These are phyloP conservation scores for Clarireedia homoeocarpa DNA, from an alignment of 2,329 filamentous ascomycete species.

Conservation along the genomic window DNA sequence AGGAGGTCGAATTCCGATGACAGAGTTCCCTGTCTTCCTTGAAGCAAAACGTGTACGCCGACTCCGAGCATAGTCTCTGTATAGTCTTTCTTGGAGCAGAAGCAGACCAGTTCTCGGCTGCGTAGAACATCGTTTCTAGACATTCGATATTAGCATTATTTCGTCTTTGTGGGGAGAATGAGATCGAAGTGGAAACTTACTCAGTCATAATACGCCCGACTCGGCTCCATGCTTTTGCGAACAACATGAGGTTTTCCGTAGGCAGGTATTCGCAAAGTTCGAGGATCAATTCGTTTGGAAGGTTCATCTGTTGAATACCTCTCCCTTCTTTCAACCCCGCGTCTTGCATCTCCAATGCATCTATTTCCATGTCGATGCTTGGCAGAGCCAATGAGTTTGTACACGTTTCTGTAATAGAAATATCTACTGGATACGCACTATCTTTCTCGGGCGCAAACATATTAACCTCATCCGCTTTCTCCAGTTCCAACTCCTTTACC, in stretches of 20 bases:
- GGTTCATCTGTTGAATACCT: neutral
- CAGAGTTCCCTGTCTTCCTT: neutral
- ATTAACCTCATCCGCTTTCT: no score
- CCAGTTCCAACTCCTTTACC: no score
- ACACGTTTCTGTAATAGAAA: no score
- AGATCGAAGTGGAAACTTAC: neutral
- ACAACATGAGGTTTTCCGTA: constrained; percentile 15
- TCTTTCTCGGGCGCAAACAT: no score
- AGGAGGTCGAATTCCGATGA: constrained; percentile 43
- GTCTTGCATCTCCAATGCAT: neutral
- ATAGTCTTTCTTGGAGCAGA: constrained; percentile 37
- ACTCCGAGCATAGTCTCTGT: constrained; percentile 35
- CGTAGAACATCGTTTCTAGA: constrained; percentile 15
- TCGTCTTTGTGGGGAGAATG: neutral
- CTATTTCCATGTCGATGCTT: neutral
- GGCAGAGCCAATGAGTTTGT: no score
- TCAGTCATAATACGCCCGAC: constrained; percentile 12
- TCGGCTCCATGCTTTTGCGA: constrained; percentile 17
- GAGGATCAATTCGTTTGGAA: constrained; percentile 38
- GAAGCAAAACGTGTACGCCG: constrained; percentile 27
- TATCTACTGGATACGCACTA: no score
- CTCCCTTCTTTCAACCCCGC: neutral
- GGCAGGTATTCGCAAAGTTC: constrained; percentile 29
- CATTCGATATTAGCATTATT: neutral
- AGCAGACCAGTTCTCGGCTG: constrained; percentile 40